Conservation (phyloP, 257 asterid species). For the Lycium ferocissimum region DNA sequence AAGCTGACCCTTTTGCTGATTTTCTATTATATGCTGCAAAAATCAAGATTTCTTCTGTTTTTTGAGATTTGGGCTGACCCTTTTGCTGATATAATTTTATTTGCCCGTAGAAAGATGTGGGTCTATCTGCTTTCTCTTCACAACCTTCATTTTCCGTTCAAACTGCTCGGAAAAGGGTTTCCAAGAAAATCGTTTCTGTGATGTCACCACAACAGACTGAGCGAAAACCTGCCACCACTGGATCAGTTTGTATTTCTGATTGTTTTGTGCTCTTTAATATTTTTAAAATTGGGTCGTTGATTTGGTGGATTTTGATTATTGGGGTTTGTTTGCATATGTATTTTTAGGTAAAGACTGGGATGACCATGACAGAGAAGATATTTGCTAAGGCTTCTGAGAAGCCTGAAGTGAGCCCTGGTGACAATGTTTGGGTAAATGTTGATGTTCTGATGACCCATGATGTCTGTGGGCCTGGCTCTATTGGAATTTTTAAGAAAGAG, state of each 20-base stretch:
- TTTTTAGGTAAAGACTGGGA: conserved; percentile 80
- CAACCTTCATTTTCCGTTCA: conserved; percentile 52
- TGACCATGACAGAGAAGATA: conserved; percentile 98
- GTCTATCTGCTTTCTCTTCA: conserved; percentile 53
- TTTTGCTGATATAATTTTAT: conserved; percentile 20
- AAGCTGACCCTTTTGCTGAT: too few species aligned
- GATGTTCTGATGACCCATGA: conserved; percentile 98
- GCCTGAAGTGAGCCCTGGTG: conserved; percentile 83
- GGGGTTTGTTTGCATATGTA: background rate
- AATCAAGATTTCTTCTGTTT: background rate
- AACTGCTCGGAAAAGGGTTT: conserved; percentile 50
- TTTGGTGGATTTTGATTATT: background rate
- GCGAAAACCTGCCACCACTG: conserved; percentile 78
- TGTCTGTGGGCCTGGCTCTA: conserved; percentile 89
- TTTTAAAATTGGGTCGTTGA: background rate
- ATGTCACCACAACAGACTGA: conserved; percentile 87
- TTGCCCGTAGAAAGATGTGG: conserved; percentile 64
- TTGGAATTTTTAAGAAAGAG: conserved; percentile 91
- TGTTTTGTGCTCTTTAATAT: background rate
- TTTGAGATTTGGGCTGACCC: background rate
- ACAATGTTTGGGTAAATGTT: conserved; percentile 87
- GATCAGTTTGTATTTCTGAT: conserved; percentile 53
- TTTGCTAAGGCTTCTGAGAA: conserved; percentile 87
- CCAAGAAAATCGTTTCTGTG: conserved; percentile 70
- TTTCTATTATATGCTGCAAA: too few species aligned